Base-by-base conservation (phyloP, 306 rosid genomes). In the Medicago ruthenica region DNA sequence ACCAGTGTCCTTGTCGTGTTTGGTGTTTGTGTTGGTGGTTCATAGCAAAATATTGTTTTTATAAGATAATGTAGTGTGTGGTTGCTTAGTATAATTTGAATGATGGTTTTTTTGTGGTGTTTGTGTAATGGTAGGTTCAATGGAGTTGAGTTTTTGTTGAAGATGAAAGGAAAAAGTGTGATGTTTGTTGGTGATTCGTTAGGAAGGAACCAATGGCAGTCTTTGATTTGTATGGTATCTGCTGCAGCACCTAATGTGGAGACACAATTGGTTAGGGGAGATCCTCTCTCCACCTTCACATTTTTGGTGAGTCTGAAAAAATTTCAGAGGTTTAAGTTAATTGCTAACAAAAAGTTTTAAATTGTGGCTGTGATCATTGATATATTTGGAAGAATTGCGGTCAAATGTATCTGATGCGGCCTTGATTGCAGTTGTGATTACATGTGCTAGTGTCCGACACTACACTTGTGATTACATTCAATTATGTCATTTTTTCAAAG, bases 131-230 rank as follows among this genome's bases (percentile, higher is more conserved):
- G 59, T 78, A 95, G 99, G 91, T 95, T 95, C 83, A 75, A 95
- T 76, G 99, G 97, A 82, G 61, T 68, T 71, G 92, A 92, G 74
- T 92, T 95, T 80, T 63, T 95, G 89, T 67, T 79, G 83, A 82
- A 81, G 24, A 90, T 95, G 99, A 89, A 47, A 54, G 96, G 96
- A 42, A 92, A 91, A 77, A 95, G 89, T 2, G 84, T 92, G 76
- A 87, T 92, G 97, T 95, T 95, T 82, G 97, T 95, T 15, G 99
- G 97, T 2, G 97, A 95, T 57, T 95, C 97, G 3, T 85, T 95
- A 17, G 99, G 97, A 5, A 83, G 89, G 78, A 95, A 95, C 45
- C 99, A 95, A 80, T 92, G 99, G 99, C 88, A 95, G 85, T 92
- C 97, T 18, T 62, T 95, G 87, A 89, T 95, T 50, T 95, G 99